Evolutionary conservation across 2,329 filamentous ascomycete species (phyloP).

Genomic region (Magnaporthales sp.): DNA sequence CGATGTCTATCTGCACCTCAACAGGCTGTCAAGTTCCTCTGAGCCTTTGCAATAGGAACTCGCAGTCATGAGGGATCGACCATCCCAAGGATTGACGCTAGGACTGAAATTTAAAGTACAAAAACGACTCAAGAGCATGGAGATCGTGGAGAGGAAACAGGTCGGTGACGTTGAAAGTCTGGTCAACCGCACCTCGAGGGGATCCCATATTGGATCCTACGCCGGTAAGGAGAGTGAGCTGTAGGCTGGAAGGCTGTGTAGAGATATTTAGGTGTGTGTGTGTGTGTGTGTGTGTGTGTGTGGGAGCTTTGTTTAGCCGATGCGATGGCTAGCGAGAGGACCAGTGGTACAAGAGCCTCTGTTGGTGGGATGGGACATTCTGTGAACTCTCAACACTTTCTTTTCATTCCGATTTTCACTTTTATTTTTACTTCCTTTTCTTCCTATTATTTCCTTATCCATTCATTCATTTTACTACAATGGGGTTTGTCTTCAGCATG

Average conservation of each 20-base stretch:
- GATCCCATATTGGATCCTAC: slow-evolving; percentile 10
- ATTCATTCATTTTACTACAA: slow-evolving; percentile 1
- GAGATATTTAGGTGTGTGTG: not conserved
- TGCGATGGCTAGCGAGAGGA: not conserved
- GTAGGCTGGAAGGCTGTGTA: not conserved
- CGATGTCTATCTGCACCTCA: slow-evolving; percentile 96
- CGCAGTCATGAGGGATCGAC: slow-evolving; percentile 77
- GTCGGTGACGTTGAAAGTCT: slow-evolving; percentile 80
- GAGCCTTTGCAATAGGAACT: slow-evolving; percentile 92
- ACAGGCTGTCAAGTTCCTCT: slow-evolving; percentile 87
- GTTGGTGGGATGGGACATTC: not conserved
- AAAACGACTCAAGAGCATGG: slow-evolving; percentile 60
- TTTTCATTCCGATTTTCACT: not conserved
- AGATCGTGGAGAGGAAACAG: slow-evolving; percentile 80
- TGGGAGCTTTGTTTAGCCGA: not conserved
- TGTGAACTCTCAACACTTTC: not conserved
- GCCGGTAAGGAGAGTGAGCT: not conserved
- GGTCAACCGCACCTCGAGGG: slow-evolving; percentile 40
- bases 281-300: too few relatives aligned
- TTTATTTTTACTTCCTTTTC: not conserved
- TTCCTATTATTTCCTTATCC: not conserved
- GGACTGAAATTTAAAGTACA: slow-evolving; percentile 49
- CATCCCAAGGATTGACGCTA: slow-evolving; percentile 57
- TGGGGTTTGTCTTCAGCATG: slow-evolving; percentile 1
- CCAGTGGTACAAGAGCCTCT: not conserved